Base-by-base conservation (phyloP, 78 protist species). In the Cavenderia fasciculata region DNA sequence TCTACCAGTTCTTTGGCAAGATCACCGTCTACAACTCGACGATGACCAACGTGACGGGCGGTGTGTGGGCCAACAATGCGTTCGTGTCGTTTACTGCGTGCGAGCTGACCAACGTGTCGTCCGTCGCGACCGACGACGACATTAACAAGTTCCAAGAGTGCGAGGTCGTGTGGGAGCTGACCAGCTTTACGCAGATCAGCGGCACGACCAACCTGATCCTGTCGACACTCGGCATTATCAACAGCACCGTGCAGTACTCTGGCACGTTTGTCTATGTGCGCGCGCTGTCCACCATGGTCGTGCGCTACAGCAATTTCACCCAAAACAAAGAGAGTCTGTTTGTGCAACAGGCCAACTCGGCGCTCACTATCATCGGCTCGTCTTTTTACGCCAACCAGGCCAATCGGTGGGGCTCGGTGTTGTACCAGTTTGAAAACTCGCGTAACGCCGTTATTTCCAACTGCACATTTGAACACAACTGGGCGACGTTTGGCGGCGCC, bases 51-150 rank as follows among this genome's bases (percentile, higher is more conserved):
- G 25, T 40, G n/a, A 16, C 38, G 2, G 72, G 72, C 38, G 72
- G 72, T 21, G 47, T 63, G 10, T 63, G 72, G 72, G 72, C 72
- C 8, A 63, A 43, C 4, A 43, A 63, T 6, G n/a, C 72, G 21
- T 16, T 5, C 19, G 1, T 63, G 51, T n/a, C 25, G 4, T 40
- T 63, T 34, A 63, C 2, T 1, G 47, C 33, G 21, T 40, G 38
- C 2, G 38, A 7, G 8, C 8, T 63, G 12, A 10, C 18, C 3
- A 40, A 38, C 4, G 38, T 63, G 18, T n/a, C 11, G n/a, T 40
- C 44, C 12, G 47, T 43, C 8, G 2, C 8, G 25, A 40, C 14
- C 33, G 11, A 36, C 4, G n/a, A 19, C 19, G 43, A 63, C n/a
- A 63, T 27, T 47, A 38, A 63, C 8, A 6, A 38, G 29, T 19